A percentile compares a stretch with the other conserved stretches of the same genome.
Conservation (phyloP, 371 early-diverging fungal genomes). For the Nosema granulosis region DNA sequence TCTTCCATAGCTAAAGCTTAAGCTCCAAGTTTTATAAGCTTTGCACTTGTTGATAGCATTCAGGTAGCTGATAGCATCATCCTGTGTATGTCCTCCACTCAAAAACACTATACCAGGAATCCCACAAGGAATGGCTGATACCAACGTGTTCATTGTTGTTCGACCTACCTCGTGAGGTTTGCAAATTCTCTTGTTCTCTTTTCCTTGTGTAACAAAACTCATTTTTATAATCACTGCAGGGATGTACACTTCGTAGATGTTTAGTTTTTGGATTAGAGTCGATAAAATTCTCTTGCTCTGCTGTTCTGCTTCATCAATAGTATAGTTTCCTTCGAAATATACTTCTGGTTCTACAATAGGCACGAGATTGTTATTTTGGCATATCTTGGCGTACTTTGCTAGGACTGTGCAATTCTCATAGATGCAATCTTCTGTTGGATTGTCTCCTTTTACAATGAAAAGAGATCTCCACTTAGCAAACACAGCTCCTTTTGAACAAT, state of each 20-base stretch:
- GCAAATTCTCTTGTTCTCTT: constrained; percentile 65
- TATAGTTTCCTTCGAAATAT: constrained; percentile 70
- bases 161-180: constrained; percentile 68
- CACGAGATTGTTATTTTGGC: constrained; percentile 70
- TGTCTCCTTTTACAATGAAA: constrained; percentile 67
- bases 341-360: constrained; percentile 74
- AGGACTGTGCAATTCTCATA: constrained; percentile 70
- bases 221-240: constrained; percentile 71
- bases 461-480: constrained; percentile 73
- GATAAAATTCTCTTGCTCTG: constrained; percentile 68
- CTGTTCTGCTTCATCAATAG: constrained; percentile 67
- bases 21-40: constrained; percentile 68
- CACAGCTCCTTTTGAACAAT: constrained; percentile 68
- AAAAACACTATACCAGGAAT: constrained; percentile 72
- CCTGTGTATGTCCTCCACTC: constrained; percentile 71
- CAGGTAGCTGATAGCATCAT: constrained; percentile 69
- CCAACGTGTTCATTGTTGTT: constrained; percentile 69
- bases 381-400: constrained; percentile 71
- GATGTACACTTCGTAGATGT: constrained; percentile 69
- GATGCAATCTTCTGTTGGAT: constrained; percentile 68
- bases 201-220: constrained; percentile 71
- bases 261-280: constrained; percentile 68
- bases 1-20: constrained; percentile 72
- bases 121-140: constrained; percentile 69
- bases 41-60: constrained; percentile 67